Evolutionary conservation across 2,329 filamentous ascomycete species (phyloP).

Genomic region (Colletotrichum godetiae): DNA sequence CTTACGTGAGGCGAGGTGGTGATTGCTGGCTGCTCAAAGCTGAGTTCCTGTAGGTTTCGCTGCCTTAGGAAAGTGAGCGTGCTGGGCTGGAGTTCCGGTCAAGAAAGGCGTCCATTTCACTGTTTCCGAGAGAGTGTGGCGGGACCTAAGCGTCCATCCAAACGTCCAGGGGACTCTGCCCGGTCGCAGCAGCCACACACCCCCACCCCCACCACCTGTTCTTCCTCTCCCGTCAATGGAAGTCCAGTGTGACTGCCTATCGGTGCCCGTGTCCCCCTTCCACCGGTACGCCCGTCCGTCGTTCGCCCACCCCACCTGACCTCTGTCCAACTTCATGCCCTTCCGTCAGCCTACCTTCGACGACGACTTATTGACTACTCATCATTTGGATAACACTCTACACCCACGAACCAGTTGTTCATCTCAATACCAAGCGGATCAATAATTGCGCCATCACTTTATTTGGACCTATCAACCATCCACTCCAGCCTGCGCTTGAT

Average conservation of each 20-base stretch:
- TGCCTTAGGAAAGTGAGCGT: neutral
- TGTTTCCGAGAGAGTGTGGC: no score
- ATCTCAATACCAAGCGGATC: neutral
- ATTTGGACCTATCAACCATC: neutral
- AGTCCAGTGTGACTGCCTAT: neutral
- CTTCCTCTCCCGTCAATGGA: neutral
- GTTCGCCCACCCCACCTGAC: slow-evolving; percentile 7
- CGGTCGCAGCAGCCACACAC: neutral
- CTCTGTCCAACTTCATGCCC: neutral
- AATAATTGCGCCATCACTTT: neutral
- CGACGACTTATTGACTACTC: neutral
- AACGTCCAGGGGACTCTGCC: neutral
- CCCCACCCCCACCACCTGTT: neutral
- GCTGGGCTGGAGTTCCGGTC: neutral
- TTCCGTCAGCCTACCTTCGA: slow-evolving; percentile 13
- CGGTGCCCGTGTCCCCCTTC: neutral
- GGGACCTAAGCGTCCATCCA: neutral
- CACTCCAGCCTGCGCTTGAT: neutral
- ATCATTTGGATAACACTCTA: neutral
- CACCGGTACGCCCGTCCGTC: neutral
- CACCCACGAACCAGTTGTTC: neutral
- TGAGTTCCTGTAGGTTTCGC: neutral
- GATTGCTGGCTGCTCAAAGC: slow-evolving; percentile 1
- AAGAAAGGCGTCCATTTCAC: no score
- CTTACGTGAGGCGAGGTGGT: neutral